Percentiles rank a stretch among this genome's conserved stretches.
Evolutionary conservation across 2,329 filamentous ascomycete genomes (phyloP).

Genomic region (Gyromitra esculenta): DNA sequence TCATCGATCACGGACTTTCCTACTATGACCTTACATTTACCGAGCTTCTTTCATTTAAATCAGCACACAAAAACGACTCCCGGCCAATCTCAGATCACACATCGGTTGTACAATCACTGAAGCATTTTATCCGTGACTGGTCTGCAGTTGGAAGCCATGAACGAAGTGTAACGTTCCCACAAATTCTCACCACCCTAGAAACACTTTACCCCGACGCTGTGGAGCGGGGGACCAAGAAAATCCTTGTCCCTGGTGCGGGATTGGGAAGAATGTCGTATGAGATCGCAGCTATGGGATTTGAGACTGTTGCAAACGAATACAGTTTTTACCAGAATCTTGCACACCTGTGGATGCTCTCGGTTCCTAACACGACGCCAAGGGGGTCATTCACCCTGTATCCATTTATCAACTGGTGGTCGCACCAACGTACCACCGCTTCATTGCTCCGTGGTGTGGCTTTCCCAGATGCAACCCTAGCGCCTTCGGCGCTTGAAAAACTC

Average conservation of each 20-base stretch:
- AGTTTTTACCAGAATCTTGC: conserved; percentile 69
- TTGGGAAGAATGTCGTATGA: conserved; percentile 67
- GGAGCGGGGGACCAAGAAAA: conserved; percentile 55
- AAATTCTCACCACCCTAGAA: conserved; percentile 60
- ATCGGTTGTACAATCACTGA: conserved; percentile 66
- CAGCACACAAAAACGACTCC: conserved; percentile 59
- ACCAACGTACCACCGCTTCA: conserved; percentile 65
- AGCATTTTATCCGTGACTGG: conserved; percentile 70
- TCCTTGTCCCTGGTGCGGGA: conserved; percentile 67
- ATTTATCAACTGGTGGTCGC: conserved; percentile 69
- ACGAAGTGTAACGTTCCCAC: conserved; percentile 62
- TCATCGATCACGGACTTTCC: conserved; percentile 63
- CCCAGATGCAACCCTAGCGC: conserved; percentile 60
- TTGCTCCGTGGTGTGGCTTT: conserved; percentile 64
- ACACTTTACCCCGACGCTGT: conserved; percentile 58
- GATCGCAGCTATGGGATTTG: conserved; percentile 64
- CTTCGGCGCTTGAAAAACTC: conserved; percentile 59
- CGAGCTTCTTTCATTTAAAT: conserved; percentile 64
- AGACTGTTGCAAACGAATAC: conserved; percentile 69
- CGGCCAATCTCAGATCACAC: conserved; percentile 63
- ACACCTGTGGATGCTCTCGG: conserved; percentile 63
- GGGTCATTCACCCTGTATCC: conserved; percentile 62
- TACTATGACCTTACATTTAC: conserved; percentile 64
- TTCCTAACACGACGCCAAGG: conserved; percentile 34
- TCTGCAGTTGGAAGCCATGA: conserved; percentile 64